Conservation (phyloP, 352 stramenopile species). For the Phytopythium helicoides region DNA sequence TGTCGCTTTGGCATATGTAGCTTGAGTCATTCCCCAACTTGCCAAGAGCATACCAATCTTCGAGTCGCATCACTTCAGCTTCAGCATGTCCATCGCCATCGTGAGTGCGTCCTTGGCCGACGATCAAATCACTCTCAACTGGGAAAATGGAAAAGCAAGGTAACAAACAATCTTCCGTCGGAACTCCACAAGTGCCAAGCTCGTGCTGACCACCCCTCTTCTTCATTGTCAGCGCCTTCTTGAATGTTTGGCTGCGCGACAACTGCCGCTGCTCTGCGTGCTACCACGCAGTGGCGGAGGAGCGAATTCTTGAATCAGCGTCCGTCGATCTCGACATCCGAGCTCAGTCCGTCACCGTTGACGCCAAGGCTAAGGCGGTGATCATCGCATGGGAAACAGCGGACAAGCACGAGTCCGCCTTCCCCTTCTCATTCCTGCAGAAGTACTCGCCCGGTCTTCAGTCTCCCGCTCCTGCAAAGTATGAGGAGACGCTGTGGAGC, state of each 20-base stretch:
- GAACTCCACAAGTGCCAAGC: no score
- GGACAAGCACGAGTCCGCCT: constrained; percentile 15
- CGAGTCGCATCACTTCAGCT: not conserved
- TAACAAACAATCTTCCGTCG: constrained; percentile 6
- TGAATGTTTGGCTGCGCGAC: constrained; percentile 29
- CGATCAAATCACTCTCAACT: constrained; percentile 15
- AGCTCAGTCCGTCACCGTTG: constrained; percentile 7
- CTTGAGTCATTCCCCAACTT: constrained; percentile 11
- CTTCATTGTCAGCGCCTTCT: constrained; percentile 18
- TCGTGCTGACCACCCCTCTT: no score
- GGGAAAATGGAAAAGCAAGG: constrained; percentile 17
- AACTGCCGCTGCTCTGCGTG: constrained; percentile 27
- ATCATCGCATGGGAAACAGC: constrained; percentile 15
- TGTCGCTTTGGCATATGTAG: no score
- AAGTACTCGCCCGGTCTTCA: constrained; percentile 13
- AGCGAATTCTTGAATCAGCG: constrained; percentile 26
- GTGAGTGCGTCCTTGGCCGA: not conserved
- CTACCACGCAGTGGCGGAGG: constrained; percentile 25
- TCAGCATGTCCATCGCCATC: constrained; percentile 4
- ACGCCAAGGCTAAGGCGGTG: constrained; percentile 8
- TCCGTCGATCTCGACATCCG: constrained; percentile 18
- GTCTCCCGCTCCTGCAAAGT: constrained; percentile 8
- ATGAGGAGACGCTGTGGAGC: constrained; percentile 21
- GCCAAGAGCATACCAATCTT: not conserved
- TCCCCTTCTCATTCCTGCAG: constrained; percentile 20